Percentiles rank a stretch among this genome's conserved stretches.
Evolutionary conservation across 2,329 filamentous ascomycete species (phyloP).

Genomic region (Aspergillus quadrilineatus): DNA sequence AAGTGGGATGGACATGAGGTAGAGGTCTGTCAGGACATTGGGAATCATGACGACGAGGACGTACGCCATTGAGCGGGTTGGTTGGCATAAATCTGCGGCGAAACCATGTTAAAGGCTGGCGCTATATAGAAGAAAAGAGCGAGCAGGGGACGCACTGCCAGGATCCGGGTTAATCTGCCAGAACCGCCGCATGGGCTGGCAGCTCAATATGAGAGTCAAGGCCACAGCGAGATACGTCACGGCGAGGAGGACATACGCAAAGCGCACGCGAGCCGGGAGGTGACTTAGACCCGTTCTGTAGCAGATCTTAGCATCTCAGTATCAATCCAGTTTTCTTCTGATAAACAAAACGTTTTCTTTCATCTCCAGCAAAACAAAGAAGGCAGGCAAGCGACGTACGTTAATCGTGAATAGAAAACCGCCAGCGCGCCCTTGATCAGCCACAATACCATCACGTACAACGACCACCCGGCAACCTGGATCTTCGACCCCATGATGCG

Average conservation of each 20-base stretch:
- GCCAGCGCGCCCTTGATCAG: slow-evolving; percentile 54
- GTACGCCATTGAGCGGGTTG: slow-evolving; percentile 48
- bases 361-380: too few species aligned
- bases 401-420: slow-evolving; percentile 56
- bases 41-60: slow-evolving; percentile 49
- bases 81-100: slow-evolving; percentile 45
- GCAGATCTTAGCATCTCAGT: not conserved
- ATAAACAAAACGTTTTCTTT: too few species aligned
- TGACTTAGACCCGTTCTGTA: slow-evolving; percentile 38
- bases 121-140: not conserved
- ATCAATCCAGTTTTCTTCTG: too few species aligned
- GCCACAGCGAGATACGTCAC: slow-evolving; percentile 50
- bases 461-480: slow-evolving; percentile 54
- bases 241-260: slow-evolving; percentile 51
- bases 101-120: too few species aligned
- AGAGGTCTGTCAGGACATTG: slow-evolving; percentile 58
- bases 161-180: slow-evolving; percentile 62
- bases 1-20: slow-evolving; percentile 58
- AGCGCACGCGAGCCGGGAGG: slow-evolving; percentile 46
- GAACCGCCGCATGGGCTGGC: slow-evolving; percentile 53
- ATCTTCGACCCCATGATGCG: slow-evolving; percentile 54
- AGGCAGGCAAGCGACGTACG: slow-evolving; percentile 25
- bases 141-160: slow-evolving; percentile 45
- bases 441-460: slow-evolving; percentile 54
- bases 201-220: slow-evolving; percentile 52